phyloP scores from a whole-genome alignment of 768 basidiomycete genomes.

The Calocera cornea region DNA sequence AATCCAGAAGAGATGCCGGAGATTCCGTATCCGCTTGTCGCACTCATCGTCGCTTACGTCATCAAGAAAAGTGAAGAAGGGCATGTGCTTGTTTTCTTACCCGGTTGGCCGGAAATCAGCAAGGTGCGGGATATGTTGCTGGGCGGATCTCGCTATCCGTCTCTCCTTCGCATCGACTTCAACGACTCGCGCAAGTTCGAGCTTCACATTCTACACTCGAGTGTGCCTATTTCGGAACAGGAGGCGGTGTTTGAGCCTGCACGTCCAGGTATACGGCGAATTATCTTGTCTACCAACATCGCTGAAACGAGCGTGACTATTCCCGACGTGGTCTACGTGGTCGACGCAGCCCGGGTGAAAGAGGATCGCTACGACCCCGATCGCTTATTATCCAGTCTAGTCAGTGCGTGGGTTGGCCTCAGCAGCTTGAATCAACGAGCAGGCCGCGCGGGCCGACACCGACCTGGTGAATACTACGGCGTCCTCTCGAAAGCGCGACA shows the following conservation, averaged over 20 bases:
- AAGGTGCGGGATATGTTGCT: constrained; percentile 52
- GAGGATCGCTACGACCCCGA: constrained; percentile 82
- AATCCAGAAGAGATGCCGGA: constrained; percentile 45
- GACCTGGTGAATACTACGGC: constrained; percentile 83
- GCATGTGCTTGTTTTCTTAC: constrained; percentile 79
- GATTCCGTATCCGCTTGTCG: constrained; percentile 67
- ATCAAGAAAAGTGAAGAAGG: constrained; percentile 61
- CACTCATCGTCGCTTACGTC: constrained; percentile 67
- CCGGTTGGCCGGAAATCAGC: constrained; percentile 87
- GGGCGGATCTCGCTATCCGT: constrained; percentile 29
- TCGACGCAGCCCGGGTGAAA: constrained; percentile 80
- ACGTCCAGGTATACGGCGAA: constrained; percentile 56
- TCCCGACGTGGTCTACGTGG: constrained; percentile 86
- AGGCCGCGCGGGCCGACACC: constrained; percentile 83
- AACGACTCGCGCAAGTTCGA: constrained; percentile 41
- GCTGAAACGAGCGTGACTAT: constrained; percentile 94
- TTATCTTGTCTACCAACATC: constrained; percentile 90
- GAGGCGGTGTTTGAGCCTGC: constrained; percentile 81
- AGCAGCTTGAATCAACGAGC: constrained; percentile 86
- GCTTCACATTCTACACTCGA: constrained; percentile 78
- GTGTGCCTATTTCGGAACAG: constrained; percentile 77
- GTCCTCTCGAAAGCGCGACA: constrained; percentile 55
- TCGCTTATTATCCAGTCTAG: constrained; percentile 73
- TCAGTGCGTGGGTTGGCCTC: constrained; percentile 80
- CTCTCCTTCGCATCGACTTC: constrained; percentile 46